Conservation (phyloP, 2,329 filamentous ascomycete species). For the Aphanoascus verrucosus region DNA sequence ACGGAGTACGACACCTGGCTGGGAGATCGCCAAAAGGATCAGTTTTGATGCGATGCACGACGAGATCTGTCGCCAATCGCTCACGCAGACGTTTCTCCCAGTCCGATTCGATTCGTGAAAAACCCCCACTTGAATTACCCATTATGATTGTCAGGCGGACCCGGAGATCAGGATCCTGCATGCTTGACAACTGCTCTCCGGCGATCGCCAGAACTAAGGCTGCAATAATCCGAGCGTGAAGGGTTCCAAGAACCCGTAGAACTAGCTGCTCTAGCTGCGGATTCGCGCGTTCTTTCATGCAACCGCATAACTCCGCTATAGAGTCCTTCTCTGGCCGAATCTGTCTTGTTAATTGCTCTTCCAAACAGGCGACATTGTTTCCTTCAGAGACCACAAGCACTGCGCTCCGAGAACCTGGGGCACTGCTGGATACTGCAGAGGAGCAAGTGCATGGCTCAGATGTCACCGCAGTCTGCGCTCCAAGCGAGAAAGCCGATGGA, state of each 20-base stretch:
- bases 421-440: no score
- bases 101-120: neutral
- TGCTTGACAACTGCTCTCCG: neutral
- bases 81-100: neutral
- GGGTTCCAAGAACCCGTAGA: neutral
- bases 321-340: no score
- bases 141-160: neutral
- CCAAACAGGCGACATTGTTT: neutral
- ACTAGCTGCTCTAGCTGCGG: no score
- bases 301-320: neutral
- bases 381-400: neutral
- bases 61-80: neutral
- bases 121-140: neutral
- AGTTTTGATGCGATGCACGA: neutral
- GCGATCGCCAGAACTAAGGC: neutral
- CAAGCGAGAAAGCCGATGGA: no score
- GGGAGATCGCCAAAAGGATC: neutral
- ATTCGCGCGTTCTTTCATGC: conserved; percentile 3
- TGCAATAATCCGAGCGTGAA: neutral
- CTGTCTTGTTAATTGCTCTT: no score
- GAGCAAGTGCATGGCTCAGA: no score
- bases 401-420: no score
- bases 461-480: no score
- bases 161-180: neutral
- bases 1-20: neutral